Evolutionary conservation across 345 rosid species (phyloP).

Genomic region (Brassica juncea): DNA sequence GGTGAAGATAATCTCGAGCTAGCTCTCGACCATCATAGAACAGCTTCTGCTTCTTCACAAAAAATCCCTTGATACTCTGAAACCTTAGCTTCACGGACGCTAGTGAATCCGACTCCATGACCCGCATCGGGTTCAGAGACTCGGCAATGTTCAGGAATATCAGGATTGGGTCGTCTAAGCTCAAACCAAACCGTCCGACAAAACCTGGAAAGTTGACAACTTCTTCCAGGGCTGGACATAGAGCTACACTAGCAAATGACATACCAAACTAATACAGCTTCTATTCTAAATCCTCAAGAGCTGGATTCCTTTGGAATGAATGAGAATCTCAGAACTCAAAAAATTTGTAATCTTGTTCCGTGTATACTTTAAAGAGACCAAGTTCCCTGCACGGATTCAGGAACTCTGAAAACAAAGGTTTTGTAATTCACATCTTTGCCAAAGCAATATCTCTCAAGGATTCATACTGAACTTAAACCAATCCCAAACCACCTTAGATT

Average conservation of each 20-base stretch:
- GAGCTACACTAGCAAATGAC: constrained; percentile 62
- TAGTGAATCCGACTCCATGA: constrained; percentile 73
- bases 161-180: constrained; percentile 50
- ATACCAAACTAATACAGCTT: constrained; percentile 33
- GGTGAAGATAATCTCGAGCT: constrained; percentile 63
- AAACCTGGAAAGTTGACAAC: constrained; percentile 43
- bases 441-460: not conserved
- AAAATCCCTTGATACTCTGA: constrained; percentile 62
- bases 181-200: constrained; percentile 36
- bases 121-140: constrained; percentile 60
- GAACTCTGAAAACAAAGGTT: constrained; percentile 28
- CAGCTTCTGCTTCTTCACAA: constrained; percentile 67
- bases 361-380: constrained; percentile 26
- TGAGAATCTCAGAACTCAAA: not conserved
- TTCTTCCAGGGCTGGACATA: constrained; percentile 57
- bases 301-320: not conserved
- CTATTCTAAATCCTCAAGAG: constrained; percentile 26
- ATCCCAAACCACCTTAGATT: constrained; percentile 2
- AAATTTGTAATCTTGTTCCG: constrained; percentile 24
- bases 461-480: not conserved
- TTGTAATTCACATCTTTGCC: constrained; percentile 39
- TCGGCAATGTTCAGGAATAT: constrained; percentile 60
- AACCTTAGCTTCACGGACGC: constrained; percentile 78
- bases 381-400: constrained; percentile 47
- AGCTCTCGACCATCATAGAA: constrained; percentile 63